Evolutionary conservation across 495 filamentous ascomycete species (phyloP).

Genomic region (Aspergillus campestris): DNA sequence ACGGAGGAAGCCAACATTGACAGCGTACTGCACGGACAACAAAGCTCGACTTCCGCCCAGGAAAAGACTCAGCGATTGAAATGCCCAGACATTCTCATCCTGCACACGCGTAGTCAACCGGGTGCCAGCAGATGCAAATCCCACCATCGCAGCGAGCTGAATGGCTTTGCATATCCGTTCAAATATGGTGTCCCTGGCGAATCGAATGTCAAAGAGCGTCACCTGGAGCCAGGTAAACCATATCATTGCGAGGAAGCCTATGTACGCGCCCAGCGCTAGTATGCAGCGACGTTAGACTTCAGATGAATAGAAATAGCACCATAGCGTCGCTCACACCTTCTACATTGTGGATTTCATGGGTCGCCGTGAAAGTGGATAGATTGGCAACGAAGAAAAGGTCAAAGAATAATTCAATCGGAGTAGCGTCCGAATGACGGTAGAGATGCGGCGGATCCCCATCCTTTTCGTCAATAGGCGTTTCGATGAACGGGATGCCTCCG

Average conservation of each 20-base stretch:
- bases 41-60: conserved; percentile 51
- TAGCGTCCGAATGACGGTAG: conserved; percentile 38
- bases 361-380: conserved; percentile 52
- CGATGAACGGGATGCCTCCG: conserved; percentile 23
- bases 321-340: conserved; percentile 18
- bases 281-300: conserved; percentile 1
- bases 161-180: conserved; percentile 54
- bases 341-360: conserved; percentile 44
- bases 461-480: conserved; percentile 24
- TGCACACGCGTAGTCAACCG: conserved; percentile 42
- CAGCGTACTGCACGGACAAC: conserved; percentile 48
- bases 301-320: background rate
- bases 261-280: conserved; percentile 40
- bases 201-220: conserved; percentile 60
- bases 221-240: conserved; percentile 70
- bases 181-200: conserved; percentile 58
- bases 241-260: conserved; percentile 57
- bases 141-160: conserved; percentile 56
- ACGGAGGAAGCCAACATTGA: conserved; percentile 38
- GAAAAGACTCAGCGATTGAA: conserved; percentile 44
- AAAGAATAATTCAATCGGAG: conserved; percentile 54
- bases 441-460: conserved; percentile 17
- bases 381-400: conserved; percentile 66
- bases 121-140: conserved; percentile 53
- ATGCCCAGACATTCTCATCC: conserved; percentile 34